Evolutionary conservation across 345 rosid genomes (phyloP).

Genomic region (Excoecaria cochinchinensis): DNA sequence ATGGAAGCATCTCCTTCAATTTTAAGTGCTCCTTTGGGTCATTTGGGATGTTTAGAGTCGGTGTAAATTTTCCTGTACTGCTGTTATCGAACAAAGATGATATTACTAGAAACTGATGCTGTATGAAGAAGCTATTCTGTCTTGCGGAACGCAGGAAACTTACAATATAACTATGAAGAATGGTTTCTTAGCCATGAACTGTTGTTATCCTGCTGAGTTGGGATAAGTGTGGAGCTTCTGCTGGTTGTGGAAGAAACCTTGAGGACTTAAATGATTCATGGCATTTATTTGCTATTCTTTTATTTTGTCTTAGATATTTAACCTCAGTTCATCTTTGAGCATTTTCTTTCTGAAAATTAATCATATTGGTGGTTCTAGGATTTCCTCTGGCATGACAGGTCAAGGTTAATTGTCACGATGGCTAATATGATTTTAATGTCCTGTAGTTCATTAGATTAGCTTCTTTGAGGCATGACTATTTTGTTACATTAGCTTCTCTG

Average conservation of each 20-base stretch:
- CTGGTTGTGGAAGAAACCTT: background rate
- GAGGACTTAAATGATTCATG: background rate
- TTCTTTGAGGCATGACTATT: background rate
- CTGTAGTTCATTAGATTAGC: background rate
- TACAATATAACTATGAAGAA: background rate
- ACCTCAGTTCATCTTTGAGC: background rate
- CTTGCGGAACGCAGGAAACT: background rate
- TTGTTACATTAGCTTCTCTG: too few species aligned
- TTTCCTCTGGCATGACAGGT: background rate
- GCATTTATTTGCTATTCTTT: background rate
- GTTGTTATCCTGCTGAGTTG: background rate
- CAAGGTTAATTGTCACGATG: too few species aligned
- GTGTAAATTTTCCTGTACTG: background rate
- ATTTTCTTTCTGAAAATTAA: background rate
- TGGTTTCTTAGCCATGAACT: background rate
- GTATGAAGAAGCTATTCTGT: background rate
- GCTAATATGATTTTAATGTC: background rate
- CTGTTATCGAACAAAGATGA: too few species aligned
- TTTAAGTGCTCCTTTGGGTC: background rate
- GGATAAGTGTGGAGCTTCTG: background rate
- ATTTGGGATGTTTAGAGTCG: background rate
- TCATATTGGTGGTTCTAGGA: conserved; percentile 3
- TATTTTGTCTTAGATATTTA: background rate
- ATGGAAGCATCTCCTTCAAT: background rate
- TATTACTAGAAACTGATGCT: too few species aligned